Percentiles rank a stretch among this genome's conserved stretches.
Conservation (phyloP, 1,139 yeast genomes). For the Trichomonascaceae sp. region DNA sequence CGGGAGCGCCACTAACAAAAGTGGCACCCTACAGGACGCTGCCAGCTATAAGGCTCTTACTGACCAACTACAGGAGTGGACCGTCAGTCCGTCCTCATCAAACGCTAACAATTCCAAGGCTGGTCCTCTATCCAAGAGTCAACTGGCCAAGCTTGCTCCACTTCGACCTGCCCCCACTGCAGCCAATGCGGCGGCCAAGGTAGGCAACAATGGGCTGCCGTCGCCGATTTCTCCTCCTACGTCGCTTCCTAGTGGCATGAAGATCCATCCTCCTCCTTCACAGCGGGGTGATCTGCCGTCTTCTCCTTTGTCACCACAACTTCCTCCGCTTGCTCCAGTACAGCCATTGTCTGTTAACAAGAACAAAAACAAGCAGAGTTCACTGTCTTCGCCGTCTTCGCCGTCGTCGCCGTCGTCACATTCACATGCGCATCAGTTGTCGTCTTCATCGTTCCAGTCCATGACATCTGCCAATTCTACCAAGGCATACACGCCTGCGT, state of each 20-base stretch:
- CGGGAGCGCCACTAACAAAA: slow-evolving; percentile 1
- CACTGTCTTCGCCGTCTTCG: no score
- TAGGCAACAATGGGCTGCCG: no score
- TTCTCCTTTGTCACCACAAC: not conserved
- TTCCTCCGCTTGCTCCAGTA: slow-evolving; percentile 4
- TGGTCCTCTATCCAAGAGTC: slow-evolving; percentile 3
- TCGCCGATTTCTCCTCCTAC: slow-evolving; percentile 3
- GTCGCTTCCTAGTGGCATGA: no score
- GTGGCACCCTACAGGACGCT: slow-evolving; percentile 3
- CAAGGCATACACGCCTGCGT: no score
- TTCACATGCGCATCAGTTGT: no score
- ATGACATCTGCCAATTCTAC: no score
- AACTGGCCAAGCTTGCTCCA: slow-evolving; percentile 19
- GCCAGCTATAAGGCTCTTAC: slow-evolving; percentile 8
- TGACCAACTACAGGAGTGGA: slow-evolving; percentile 20
- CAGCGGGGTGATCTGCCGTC: not conserved
- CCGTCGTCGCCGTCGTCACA: no score
- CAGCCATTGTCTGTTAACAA: slow-evolving; percentile 8
- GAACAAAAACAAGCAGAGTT: no score
- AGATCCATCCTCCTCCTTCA: not conserved
- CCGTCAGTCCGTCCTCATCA: slow-evolving; percentile 12
- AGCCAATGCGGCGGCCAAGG: not conserved
- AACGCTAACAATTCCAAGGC: not conserved
- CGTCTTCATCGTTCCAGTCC: no score
- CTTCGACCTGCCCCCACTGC: slow-evolving; percentile 17